Percentiles rank a stretch among this genome's conserved stretches.
phyloP scores from a whole-genome alignment of 1,284 basidiomycete genomes.

The Malassezia furfur region DNA sequence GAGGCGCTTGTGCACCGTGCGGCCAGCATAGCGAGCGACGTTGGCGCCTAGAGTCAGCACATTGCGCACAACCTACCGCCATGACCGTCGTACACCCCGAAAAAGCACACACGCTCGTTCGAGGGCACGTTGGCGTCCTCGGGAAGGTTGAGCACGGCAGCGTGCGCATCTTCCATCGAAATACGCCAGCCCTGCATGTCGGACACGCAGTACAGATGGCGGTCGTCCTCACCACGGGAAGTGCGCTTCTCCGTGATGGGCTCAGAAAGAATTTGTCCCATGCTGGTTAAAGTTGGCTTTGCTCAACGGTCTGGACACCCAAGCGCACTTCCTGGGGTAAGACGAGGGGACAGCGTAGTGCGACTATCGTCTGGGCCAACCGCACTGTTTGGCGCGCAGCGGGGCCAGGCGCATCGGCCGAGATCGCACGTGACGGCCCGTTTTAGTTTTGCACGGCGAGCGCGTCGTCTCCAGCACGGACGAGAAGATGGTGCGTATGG shows the following conservation, averaged over 20 bases:
- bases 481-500: slow-evolving; percentile 14
- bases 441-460: slow-evolving; percentile 18
- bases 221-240: slow-evolving; percentile 66
- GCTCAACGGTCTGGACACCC: no score
- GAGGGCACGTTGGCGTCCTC: slow-evolving; percentile 17
- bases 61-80: slow-evolving; percentile 61
- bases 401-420: slow-evolving; percentile 7
- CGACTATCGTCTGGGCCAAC: background rate
- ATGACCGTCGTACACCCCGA: slow-evolving; percentile 96
- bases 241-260: slow-evolving; percentile 72
- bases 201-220: slow-evolving; percentile 70
- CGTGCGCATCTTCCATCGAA: slow-evolving; percentile 97
- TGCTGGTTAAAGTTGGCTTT: slow-evolving; percentile 3
- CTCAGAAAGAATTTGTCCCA: slow-evolving; percentile 52
- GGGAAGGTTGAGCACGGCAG: slow-evolving; percentile 57
- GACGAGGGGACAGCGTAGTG: no score
- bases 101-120: slow-evolving; percentile 56
- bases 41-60: slow-evolving; percentile 58
- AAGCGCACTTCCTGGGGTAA: no score
- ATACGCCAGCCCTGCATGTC: slow-evolving; percentile 99
- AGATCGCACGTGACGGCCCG: slow-evolving; percentile 11
- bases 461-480: slow-evolving; percentile 3
- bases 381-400: background rate
- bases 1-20: slow-evolving; percentile 75
- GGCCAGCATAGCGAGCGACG: slow-evolving; percentile 81